Evolutionary conservation across 495 filamentous ascomycete species (phyloP).

Genomic region (Neurospora cerealis): DNA sequence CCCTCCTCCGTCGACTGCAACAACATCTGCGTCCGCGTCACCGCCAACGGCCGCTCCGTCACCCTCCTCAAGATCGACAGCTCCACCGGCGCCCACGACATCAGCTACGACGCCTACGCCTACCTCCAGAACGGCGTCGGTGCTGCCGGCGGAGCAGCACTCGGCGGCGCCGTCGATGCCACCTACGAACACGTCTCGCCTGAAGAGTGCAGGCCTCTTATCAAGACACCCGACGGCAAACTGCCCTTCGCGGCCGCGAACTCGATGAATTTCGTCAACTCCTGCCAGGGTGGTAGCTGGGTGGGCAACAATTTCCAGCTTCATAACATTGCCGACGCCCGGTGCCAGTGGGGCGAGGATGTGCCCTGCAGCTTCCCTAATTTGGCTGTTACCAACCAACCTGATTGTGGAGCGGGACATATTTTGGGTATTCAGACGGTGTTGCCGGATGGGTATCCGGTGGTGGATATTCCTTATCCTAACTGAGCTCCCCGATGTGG

Average conservation of each 20-base stretch:
- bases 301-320: constrained; percentile 26
- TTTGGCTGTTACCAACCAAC: constrained; percentile 18
- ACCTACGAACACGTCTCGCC: constrained; percentile 18
- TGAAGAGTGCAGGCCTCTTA: constrained; percentile 20
- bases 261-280: constrained; percentile 32
- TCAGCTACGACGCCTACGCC: constrained; percentile 36
- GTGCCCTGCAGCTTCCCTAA: constrained; percentile 24
- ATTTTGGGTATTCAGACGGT: not conserved
- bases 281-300: constrained; percentile 22
- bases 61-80: constrained; percentile 33
- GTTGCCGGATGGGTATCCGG: not conserved
- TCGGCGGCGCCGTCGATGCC: constrained; percentile 27
- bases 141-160: constrained; percentile 18
- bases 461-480: not conserved
- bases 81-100: constrained; percentile 32
- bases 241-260: constrained; percentile 32
- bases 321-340: constrained; percentile 28
- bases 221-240: constrained; percentile 15
- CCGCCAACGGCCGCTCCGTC: constrained; percentile 25
- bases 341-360: constrained; percentile 29
- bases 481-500: not conserved
- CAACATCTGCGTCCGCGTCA: constrained; percentile 31
- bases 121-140: constrained; percentile 29
- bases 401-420: not conserved
- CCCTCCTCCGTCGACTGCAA: constrained; percentile 30